Evolutionary conservation across 78 protist genomes (phyloP).

Genomic region (Dictyostelium citrinum): DNA sequence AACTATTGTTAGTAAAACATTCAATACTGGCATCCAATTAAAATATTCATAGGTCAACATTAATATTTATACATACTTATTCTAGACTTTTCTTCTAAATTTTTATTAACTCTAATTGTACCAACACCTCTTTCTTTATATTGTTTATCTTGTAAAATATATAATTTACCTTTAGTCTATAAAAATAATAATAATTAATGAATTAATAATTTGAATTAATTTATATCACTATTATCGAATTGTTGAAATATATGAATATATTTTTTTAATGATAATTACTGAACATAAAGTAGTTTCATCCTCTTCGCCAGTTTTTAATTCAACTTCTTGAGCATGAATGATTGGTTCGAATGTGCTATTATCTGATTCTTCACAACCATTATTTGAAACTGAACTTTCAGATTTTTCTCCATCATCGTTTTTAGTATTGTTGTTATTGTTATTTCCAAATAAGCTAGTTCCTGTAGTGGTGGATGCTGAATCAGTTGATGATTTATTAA

Average conservation of each 20-base stretch:
- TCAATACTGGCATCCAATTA: background rate
- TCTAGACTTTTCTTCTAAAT: conserved; percentile 38
- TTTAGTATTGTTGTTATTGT: background rate
- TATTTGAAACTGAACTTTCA: background rate
- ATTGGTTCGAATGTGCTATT: background rate
- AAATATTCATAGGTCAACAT: background rate
- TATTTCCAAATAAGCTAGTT: background rate
- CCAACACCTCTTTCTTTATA: conserved; percentile 76
- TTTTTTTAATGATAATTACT: background rate
- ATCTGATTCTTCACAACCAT: background rate
- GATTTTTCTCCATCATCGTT: background rate
- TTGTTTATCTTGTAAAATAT: background rate
- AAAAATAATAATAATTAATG: background rate
- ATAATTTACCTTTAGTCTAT: conserved; percentile 24
- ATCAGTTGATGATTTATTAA: background rate
- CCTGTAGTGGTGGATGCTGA: background rate
- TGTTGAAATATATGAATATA: too few relatives aligned
- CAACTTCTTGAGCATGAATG: conserved; percentile 14
- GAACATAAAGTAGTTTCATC: conserved; percentile 59
- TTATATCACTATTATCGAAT: too few relatives aligned
- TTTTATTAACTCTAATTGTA: conserved; percentile 26
- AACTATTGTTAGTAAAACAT: background rate
- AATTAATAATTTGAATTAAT: background rate
- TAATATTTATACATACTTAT: conserved; percentile 28
- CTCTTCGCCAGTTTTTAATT: conserved; percentile 42